Conservation (phyloP, 202 grass and related monocot species). For the Carex arenaria region DNA sequence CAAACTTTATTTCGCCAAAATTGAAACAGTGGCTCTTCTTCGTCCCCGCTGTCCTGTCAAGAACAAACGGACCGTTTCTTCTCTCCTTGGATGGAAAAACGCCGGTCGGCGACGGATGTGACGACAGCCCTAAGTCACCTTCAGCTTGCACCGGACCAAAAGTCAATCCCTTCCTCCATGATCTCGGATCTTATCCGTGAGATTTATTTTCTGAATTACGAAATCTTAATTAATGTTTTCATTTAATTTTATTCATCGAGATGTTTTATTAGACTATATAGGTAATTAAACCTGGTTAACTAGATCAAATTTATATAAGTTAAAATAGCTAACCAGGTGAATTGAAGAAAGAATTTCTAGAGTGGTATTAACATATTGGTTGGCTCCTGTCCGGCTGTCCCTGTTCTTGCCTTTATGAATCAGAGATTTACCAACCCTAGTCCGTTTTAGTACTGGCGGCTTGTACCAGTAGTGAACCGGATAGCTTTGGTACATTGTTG, state of each 20-base stretch:
- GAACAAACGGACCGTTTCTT: not conserved
- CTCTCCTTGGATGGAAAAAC: slow-evolving; percentile 50
- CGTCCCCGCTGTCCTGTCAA: too few species aligned
- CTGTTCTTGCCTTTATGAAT: not conserved
- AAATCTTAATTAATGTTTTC: not conserved
- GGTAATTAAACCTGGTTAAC: not conserved
- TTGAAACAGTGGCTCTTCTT: too few species aligned
- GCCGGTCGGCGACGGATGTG: slow-evolving; percentile 36
- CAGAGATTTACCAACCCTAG: not conserved
- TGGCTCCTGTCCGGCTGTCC: not conserved
- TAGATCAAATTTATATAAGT: not conserved
- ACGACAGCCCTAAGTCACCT: slow-evolving; percentile 47
- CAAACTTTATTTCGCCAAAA: too few species aligned
- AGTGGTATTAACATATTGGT: not conserved
- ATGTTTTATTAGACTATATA: not conserved
- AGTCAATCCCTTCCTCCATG: not conserved
- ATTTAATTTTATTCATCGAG: not conserved
- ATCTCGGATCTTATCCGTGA: slow-evolving; percentile 36
- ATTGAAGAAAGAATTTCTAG: not conserved
- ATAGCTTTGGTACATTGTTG: not conserved
- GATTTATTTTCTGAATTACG: not conserved
- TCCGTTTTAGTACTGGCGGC: not conserved
- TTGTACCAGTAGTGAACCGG: not conserved
- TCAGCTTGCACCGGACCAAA: slow-evolving; percentile 30
- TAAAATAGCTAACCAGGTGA: not conserved